These are phyloP conservation scores for Eremothecium sinecaudum DNA, from an alignment of 1,139 yeast genomes.

Conservation along the genomic window DNA sequence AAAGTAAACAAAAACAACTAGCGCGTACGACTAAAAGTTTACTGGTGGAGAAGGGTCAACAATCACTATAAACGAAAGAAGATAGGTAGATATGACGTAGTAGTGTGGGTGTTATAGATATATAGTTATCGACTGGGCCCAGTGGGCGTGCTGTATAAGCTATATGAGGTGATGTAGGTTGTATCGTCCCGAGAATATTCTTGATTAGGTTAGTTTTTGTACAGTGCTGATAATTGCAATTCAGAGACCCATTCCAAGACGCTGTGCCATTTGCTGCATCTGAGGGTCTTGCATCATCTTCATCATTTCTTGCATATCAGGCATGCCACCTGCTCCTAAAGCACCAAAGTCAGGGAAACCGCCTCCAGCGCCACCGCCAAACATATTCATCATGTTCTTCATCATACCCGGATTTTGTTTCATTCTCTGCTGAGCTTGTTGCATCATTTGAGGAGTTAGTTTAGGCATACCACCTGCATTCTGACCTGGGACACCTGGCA, in stretches of 20 bases:
- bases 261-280: conserved; percentile 73
- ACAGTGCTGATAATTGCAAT: too few species aligned
- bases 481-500: conserved; percentile 31
- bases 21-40: too few species aligned
- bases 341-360: conserved; percentile 34
- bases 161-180: too few species aligned
- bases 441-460: conserved; percentile 32
- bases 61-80: too few species aligned
- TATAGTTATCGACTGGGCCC: too few species aligned
- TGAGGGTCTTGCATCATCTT: conserved; percentile 60
- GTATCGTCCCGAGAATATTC: too few species aligned
- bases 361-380: conserved; percentile 42
- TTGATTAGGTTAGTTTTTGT: too few species aligned
- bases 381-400: conserved; percentile 45
- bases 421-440: conserved; percentile 45
- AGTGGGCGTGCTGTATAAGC: too few species aligned
- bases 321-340: conserved; percentile 34
- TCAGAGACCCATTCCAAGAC: conserved; percentile 43
- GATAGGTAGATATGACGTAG: too few species aligned
- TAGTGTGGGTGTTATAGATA: too few species aligned
- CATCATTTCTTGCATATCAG: conserved; percentile 46
- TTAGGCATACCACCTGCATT: conserved; percentile 33
- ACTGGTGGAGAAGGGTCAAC: too few species aligned
- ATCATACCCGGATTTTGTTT: conserved; percentile 59
- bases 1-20: too few species aligned